Percentiles rank a stretch among this genome's conserved stretches.
These are phyloP conservation scores for Fraxinus paxiana DNA, from an alignment of 305 asterid genomes.

Conservation along the genomic window DNA sequence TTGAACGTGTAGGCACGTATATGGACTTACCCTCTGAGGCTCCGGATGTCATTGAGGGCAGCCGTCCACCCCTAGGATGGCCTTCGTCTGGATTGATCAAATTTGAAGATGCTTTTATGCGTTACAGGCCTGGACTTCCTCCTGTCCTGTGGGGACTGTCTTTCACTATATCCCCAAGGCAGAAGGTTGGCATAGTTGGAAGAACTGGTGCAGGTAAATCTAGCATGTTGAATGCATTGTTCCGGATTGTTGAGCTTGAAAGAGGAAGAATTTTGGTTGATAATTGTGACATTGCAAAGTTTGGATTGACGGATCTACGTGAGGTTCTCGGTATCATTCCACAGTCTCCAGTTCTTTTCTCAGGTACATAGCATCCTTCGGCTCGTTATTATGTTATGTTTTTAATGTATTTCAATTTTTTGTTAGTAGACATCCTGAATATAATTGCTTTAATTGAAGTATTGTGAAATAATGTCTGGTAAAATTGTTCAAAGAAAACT, in stretches of 20 bases:
- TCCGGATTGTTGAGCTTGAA: slow-evolving; percentile 81
- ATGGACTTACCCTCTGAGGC: slow-evolving; percentile 87
- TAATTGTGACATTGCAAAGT: slow-evolving; percentile 61
- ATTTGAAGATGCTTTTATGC: slow-evolving; percentile 68
- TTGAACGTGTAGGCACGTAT: slow-evolving; percentile 83
- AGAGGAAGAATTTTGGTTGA: slow-evolving; percentile 78
- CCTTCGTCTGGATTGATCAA: slow-evolving; percentile 68
- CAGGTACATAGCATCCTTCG: slow-evolving; percentile 46
- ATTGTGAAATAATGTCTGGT: neutral
- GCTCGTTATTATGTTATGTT: neutral
- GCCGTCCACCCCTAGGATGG: slow-evolving; percentile 94
- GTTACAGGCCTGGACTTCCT: slow-evolving; percentile 87
- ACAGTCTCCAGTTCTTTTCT: slow-evolving; percentile 90
- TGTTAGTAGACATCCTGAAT: neutral
- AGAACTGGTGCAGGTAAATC: slow-evolving; percentile 99
- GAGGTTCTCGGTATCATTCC: slow-evolving; percentile 91
- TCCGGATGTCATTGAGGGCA: slow-evolving; percentile 55
- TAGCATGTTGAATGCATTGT: slow-evolving; percentile 89
- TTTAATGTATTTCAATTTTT: neutral
- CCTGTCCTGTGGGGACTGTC: slow-evolving; percentile 76
- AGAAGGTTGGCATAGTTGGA: slow-evolving; percentile 89
- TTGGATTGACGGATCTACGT: slow-evolving; percentile 82
- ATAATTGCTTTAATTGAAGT: neutral
- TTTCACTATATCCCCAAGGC: slow-evolving; percentile 63
- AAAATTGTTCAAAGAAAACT: neutral